Base-by-base conservation (phyloP, 2,329 filamentous ascomycete species). In the Alternaria rosae region DNA sequence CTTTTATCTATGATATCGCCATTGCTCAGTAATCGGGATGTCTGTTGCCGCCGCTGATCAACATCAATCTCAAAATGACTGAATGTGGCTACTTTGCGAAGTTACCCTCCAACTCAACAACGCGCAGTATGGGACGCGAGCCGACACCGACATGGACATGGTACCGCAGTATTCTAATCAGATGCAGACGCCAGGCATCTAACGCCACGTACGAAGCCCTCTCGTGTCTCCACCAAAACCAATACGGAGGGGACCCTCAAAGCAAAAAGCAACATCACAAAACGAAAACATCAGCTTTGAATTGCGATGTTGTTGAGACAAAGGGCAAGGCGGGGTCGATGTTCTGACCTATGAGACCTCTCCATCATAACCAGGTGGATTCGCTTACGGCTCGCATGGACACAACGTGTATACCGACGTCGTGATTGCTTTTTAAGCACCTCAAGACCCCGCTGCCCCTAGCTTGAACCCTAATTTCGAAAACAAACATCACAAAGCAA, bases 401-500 rank as follows among this genome's bases (percentile, higher is more conserved):
- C 32, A 21, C 21, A 25, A 51, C 28, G 30, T 51, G 10, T 38
- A 51, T 35, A 51, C 30, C 47, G 47, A 51, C 47, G 30, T 51
- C 30, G 2, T 51, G 12, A 3, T 51, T 51, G 23, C 47, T 51
- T 51, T 51, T 51, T 25, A 13, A 3, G 35, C 23, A 32, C 38
- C 20, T 0, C 30, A 51, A 25, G 47, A 25, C 47, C 47, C 47
- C 47, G 47, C 47, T 9, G 30, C 13, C 5, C 35, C 30, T 51
- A 51, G 47, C 20, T 20, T 38, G 47, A 35, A n/a, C 47, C 20
- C 28, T 25, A 51, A 8, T 13, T 4, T 5, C 5, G 8, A 51
- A 51, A 51, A 51, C 47, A 38, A 51, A 51, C 9, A 35, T 11
- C 28, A 51, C 47, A 51, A 51, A 51, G 47, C 47, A 51, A 51